These are phyloP conservation scores for Botrytis elliptica DNA, from an alignment of 2,329 filamentous ascomycete genomes.

Conservation along the genomic window DNA sequence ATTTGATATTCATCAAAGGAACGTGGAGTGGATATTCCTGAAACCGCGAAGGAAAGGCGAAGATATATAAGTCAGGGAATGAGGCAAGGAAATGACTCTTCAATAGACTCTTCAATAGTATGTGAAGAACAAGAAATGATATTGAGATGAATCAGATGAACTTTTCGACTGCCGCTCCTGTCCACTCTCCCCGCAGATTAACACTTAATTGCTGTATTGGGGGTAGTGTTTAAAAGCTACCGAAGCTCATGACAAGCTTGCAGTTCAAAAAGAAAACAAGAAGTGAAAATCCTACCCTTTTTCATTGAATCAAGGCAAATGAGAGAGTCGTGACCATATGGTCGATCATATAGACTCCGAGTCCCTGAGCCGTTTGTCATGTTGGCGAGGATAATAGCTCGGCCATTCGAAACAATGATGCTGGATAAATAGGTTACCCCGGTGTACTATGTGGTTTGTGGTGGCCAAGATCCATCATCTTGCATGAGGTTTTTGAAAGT, in stretches of 20 bases:
- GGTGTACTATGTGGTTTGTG: not conserved
- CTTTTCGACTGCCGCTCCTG: not conserved
- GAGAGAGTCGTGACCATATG: not conserved
- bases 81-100: not conserved
- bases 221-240: not conserved
- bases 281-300: conserved; percentile 1
- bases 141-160: conserved; percentile 10
- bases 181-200: not conserved
- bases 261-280: not conserved
- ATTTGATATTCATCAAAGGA: conserved; percentile 4
- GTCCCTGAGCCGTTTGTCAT: not conserved
- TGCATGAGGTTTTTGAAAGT: conserved; percentile 4
- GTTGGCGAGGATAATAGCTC: not conserved
- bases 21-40: not conserved
- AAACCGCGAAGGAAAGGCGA: not conserved
- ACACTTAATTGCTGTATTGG: not conserved
- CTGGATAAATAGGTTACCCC: not conserved
- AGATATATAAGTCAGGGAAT: conserved; percentile 3
- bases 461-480: conserved; percentile 12
- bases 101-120: not conserved
- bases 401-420: conserved; percentile 5
- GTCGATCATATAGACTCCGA: not conserved
- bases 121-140: not conserved
- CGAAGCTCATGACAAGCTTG: not conserved
- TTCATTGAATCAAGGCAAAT: not conserved